These are phyloP conservation scores for Erodium maritimum DNA, from an alignment of 345 rosid species.

Conservation along the genomic window DNA sequence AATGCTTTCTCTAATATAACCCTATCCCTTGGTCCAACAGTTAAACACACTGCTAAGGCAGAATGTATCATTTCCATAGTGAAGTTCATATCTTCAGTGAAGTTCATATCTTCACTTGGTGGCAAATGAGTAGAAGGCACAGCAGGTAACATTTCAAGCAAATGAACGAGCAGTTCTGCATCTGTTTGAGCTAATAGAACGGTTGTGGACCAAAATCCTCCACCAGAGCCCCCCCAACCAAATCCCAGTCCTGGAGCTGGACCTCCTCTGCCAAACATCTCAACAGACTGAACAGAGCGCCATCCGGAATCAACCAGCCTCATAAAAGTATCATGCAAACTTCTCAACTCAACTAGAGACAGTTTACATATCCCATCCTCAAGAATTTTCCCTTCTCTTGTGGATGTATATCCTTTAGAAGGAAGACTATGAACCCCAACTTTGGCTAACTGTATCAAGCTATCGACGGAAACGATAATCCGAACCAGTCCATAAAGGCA, in stretches of 20 bases:
- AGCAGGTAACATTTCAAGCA: slow-evolving; percentile 37
- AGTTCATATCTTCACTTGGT: slow-evolving; percentile 21
- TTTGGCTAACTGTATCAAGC: slow-evolving; percentile 51
- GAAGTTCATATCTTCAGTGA: slow-evolving; percentile 23
- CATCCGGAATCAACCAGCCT: slow-evolving; percentile 43
- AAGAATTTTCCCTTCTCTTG: slow-evolving; percentile 50
- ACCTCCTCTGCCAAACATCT: slow-evolving; percentile 83
- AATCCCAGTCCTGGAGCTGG: slow-evolving; percentile 80
- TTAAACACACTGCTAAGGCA: slow-evolving; percentile 46
- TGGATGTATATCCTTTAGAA: slow-evolving; percentile 22
- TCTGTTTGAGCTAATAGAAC: slow-evolving; percentile 65
- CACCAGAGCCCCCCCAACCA: slow-evolving; percentile 90
- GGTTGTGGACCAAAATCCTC: slow-evolving; percentile 75
- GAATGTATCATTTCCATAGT: slow-evolving; percentile 33
- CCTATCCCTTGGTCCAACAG: slow-evolving; percentile 57
- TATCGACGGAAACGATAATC: slow-evolving; percentile 33
- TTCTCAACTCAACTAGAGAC: slow-evolving; percentile 41
- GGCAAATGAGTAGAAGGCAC: slow-evolving; percentile 12
- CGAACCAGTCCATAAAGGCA: slow-evolving; percentile 56
- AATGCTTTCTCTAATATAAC: slow-evolving; percentile 46
- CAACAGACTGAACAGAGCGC: slow-evolving; percentile 52
- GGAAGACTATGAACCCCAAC: slow-evolving; percentile 14
- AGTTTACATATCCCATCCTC: slow-evolving; percentile 43
- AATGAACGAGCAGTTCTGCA: slow-evolving; percentile 34
- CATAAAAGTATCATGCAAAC: slow-evolving; percentile 30